Evolutionary conservation across 176 grass and related monocot genomes (phyloP).

Genomic region (Thinopyrum elongatum): DNA sequence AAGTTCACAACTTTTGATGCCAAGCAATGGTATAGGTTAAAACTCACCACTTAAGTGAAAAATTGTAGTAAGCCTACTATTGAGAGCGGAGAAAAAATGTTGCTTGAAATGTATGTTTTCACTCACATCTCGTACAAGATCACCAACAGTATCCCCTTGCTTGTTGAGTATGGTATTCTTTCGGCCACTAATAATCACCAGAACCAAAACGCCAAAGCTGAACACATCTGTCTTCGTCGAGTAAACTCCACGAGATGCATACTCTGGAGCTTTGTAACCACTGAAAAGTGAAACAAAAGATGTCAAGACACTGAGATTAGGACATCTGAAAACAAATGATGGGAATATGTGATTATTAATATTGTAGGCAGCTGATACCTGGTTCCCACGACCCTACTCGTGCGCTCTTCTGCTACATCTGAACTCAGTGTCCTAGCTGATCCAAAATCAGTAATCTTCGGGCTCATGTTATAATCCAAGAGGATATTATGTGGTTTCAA

Average conservation of each 20-base stretch:
- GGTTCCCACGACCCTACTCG: constrained; percentile 43
- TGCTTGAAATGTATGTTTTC: not conserved
- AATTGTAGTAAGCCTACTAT: no score
- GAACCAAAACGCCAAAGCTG: constrained; percentile 45
- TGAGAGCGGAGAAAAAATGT: not conserved
- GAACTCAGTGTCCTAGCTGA: constrained; percentile 34
- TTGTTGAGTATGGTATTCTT: constrained; percentile 29
- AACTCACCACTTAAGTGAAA: no score
- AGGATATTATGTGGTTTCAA: constrained; percentile 42
- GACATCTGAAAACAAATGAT: not conserved
- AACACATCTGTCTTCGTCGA: constrained; percentile 59
- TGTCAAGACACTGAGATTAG: not conserved
- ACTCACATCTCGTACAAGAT: constrained; percentile 51
- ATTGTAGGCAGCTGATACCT: constrained; percentile 18
- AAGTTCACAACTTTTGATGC: no score
- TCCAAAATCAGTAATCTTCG: constrained; percentile 47
- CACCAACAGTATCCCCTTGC: constrained; percentile 34
- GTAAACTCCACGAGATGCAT: constrained; percentile 34
- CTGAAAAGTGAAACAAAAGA: constrained; percentile 19
- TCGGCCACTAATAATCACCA: constrained; percentile 40
- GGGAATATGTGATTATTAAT: not conserved
- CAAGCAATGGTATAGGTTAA: no score
- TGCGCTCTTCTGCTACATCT: constrained; percentile 24
- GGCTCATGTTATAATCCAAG: constrained; percentile 34
- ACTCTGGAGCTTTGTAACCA: constrained; percentile 54